Evolutionary conservation across 2,329 filamentous ascomycete species (phyloP).

Genomic region (Trichophyton schoenleinii): DNA sequence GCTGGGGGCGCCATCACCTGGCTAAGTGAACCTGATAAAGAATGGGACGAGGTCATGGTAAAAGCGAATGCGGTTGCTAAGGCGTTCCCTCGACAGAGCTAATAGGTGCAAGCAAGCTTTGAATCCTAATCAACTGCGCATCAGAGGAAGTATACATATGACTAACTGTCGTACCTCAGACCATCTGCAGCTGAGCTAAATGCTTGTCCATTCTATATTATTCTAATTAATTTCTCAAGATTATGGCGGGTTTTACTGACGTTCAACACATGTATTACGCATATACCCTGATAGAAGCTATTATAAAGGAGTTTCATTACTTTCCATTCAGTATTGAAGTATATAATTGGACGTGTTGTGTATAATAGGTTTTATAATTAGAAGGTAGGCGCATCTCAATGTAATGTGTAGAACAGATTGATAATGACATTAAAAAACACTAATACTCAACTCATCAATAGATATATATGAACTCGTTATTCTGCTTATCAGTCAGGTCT

Average conservation of each 20-base stretch:
- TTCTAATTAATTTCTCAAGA: neutral
- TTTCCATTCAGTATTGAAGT: neutral
- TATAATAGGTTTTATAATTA: neutral
- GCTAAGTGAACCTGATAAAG: constrained; percentile 64
- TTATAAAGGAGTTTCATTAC: neutral
- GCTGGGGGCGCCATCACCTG: constrained; percentile 85
- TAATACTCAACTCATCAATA: constrained; percentile 28
- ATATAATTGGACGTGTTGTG: neutral
- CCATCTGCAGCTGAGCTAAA: neutral
- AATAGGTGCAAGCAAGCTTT: constrained; percentile 17
- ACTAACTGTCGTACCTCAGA: neutral
- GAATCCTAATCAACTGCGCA: neutral
- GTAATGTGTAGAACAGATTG: neutral
- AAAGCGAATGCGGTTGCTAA: constrained; percentile 45
- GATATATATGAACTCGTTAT: constrained; percentile 56
- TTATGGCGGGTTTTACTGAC: neutral
- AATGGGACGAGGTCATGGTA: constrained; percentile 82
- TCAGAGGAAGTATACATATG: neutral
- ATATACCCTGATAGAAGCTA: neutral
- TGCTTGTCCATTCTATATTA: neutral
- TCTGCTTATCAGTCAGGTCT: constrained; percentile 53
- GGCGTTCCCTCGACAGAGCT: constrained; percentile 17
- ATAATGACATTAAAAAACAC: neutral
- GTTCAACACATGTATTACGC: neutral
- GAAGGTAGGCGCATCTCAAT: neutral